Base-by-base conservation (phyloP, 352 stramenopile species). In the Pythium volutum region DNA sequence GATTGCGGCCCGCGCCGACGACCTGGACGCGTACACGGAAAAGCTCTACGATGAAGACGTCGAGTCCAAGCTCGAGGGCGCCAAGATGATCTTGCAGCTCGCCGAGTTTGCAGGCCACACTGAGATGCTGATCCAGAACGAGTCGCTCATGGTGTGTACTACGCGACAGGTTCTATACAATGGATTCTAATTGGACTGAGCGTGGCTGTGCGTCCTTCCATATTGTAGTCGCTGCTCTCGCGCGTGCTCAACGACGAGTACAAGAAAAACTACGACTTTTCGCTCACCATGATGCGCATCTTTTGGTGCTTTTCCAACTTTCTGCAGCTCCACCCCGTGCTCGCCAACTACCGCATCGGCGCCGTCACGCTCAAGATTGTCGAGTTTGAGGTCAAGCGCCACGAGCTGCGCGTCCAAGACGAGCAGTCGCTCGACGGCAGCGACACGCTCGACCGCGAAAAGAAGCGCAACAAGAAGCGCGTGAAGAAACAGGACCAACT, bases 281-380 rank as follows among this genome's bases (percentile, higher is more conserved):
- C 87, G 29, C 91, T 98, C 64, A 96, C 91, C 10, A 96, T 98
- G 71, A 90, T 97, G 77, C 87, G 96, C 62, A 90, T 98, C 53
- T 98, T 98, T 64, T 96, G 94, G 71, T 94, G 90, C 55, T 97
- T 98, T 61, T 97, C 90, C 55, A 98, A 97, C 74, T 97, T 98
- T 61, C 66, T 96, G 49, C 91, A 98, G 71, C 91, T 98, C 56
- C 96, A 98, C 61, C 72, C 81, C 25, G 87, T 97, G 51, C 75
- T 98, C 31, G 80, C 77, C 51, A 98, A 95, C 67, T 97, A 98
- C 70, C 88, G 90, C 33, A 97, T 98, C 18, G 96, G 96, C 42
- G 85, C 89, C 29, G 84, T 98, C 48, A 97, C 91, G 39, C 83
- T 98, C 54, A 97, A 97, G 72, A 94, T 98, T 55, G 77, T 98